A percentile compares a stretch with the other conserved stretches of the same genome.
Conservation (phyloP, 208 protist genomes). For the Trypanosoma caninum region DNA sequence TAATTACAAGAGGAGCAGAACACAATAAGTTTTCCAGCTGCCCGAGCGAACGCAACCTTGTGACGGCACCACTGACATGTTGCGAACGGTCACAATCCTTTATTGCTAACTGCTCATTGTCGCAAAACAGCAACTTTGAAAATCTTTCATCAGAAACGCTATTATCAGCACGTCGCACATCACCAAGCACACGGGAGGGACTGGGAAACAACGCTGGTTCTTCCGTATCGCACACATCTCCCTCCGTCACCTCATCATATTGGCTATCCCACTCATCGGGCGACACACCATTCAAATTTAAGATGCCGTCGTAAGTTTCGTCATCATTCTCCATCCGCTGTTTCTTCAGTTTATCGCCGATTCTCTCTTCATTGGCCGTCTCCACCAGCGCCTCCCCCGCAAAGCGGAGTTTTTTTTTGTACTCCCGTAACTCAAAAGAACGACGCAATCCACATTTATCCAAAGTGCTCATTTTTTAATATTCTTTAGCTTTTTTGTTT, state of each 20-base stretch:
- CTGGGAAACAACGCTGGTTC: no score
- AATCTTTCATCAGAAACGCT: background rate
- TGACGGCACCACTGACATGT: slow-evolving; percentile 28
- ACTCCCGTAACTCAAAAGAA: no score
- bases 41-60: slow-evolving; percentile 32
- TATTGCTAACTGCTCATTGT: background rate
- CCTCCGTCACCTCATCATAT: no score
- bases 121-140: no score
- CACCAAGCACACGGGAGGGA: no score
- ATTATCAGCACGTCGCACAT: background rate
- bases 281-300: slow-evolving; percentile 12
- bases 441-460: no score
- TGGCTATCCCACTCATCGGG: slow-evolving; percentile 13
- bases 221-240: no score
- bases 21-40: slow-evolving; percentile 18
- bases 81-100: background rate
- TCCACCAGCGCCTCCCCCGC: no score
- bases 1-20: background rate
- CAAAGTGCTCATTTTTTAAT: no score
- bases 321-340: background rate
- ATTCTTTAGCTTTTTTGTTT: no score
- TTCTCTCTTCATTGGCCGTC: background rate
- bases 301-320: background rate
- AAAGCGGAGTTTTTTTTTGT: no score
- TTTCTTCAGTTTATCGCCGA: background rate